Evolutionary conservation across 1,139 yeast species (phyloP), one percentile per base, ranked within the genome.

Genomic region (Protomyces arabidopsidicola): DNA sequence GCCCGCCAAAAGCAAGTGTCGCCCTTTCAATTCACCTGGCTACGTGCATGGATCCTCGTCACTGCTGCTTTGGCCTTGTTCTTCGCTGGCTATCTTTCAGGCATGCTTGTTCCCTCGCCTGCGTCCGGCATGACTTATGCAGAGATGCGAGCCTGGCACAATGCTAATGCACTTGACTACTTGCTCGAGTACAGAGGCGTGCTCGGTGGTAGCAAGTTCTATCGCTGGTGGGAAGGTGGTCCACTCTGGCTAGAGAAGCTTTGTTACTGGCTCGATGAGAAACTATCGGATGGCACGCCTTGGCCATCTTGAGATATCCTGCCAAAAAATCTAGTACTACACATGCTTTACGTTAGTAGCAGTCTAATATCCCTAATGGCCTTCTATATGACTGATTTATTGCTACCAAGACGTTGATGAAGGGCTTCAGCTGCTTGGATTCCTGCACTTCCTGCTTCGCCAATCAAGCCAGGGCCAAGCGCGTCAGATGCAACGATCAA

Each of bases 71-170:
- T 52, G 35, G 53, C 45, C 42, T 24, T 58, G 20, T 34, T 58
- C 20, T 16, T 53, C 16, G 34, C 51, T 39, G 62, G 56, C 14
- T 52, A 52, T 34, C 27, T 51, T 34, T 10, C 56, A 16, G 4
- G 38, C 12, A 51, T 34, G 20, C 16, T 51, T 12, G 42, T 34
- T 22, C 51, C 56, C 34, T 27, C 45, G 16, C 34, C 52, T 20
- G 56, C 62, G n/a, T 36, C 56, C 3, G 62, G 62, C n/a, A 55
- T 52, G 45, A 58, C 56, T 50, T 58, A 51, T 31, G 62, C 62
- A 38, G 62, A 58, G 35, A n/a, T 52, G 39, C 34, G 45, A 10
- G 45, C 56, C 12, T 51, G 56, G 62, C 52, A 58, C 24, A 22
- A 50, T 3, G 62, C 62, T n/a, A 58, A 58, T 34, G 52, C 56